Base-by-base conservation (phyloP, 202 grass and related monocot species). In the Miscanthus sacchariflorus region DNA sequence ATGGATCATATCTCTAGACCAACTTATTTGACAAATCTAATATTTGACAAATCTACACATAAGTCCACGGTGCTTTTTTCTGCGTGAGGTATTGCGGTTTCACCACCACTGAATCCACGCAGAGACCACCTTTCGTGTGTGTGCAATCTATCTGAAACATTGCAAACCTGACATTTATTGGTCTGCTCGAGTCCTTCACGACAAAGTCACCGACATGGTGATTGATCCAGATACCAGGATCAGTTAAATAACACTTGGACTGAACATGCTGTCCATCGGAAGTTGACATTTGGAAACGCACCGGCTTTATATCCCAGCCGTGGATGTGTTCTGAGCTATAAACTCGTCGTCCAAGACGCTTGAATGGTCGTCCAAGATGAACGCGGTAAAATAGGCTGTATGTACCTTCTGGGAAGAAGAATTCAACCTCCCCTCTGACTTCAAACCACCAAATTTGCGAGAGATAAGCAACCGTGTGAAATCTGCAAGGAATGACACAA, bases 131-230 rank as follows among this genome's bases (percentile, higher is more conserved):
- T 88, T 99, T 99, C 6, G 90, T 93, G 89, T 99, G 97, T 7
- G 94, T 99, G 90, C 97, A 99, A 27, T 99, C 97, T 72, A 96
- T 99, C 70, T 99, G 97, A 89, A 89, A 79, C 97, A 96, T 91
- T 12, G 93, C 92, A 69, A 99, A 99, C 5, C 72, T 72, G 82
- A 99, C 59, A 40, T 49, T 90, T 23, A 80, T 76, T 2, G 87
- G 82, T 33, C 80, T 45, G 52, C 83, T 63, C 0, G 92, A 96
- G 80, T 85, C 56, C 59, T 86, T 93, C 39, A 95, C 91, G 18
- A 90, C 77, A 49, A 99, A 99, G 84, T 99, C 94, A 2, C 94
- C 94, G 0, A 97, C 97, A 91, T 93, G 94, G 40, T 97, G 88
- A 81, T 92, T 81, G 49, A 90, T 89, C 97, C 97, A 99, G 36